Base-by-base conservation (phyloP, 1,139 yeast species). In the Torulaspora globosa region DNA sequence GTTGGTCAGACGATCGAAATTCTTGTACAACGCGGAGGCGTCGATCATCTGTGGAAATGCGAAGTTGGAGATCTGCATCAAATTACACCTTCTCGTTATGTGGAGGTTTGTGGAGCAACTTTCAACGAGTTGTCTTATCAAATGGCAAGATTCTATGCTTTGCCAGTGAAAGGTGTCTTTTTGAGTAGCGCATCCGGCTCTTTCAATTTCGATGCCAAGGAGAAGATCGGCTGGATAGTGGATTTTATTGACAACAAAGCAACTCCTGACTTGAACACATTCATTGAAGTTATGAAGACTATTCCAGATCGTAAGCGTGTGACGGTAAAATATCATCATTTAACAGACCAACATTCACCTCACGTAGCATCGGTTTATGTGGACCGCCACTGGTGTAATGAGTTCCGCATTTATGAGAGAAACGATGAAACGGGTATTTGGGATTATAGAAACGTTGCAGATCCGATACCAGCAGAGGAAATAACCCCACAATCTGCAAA, bases 41-140 rank as follows among this genome's bases (percentile, higher is more conserved):
- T 74, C 48, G 77, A 78, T 47, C 65, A 81, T 15, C 66, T 61
- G 5, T 75, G 80, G 37, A 63, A 52, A 6, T 78, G 87, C 44
- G 66, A 59, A 12, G 82, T 89, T 36, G 89, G 85, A 16, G 86
- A 90, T 60, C 71, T 89, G 50, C 96, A 89, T 63, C 71, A 75
- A 6, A 85, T 89, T 36, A 84, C 97, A 0, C 97, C 97, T 32
- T 78, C 78, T 57, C 73, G 87, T 54, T 88, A 79, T 62, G 83
- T 89, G 2, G 86, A 83, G 51, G 92, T 84, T 7, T 84, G 86
- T 39, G 97, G 97, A 44, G 96, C 94, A 1, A 76, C 86, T 0
- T 87, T 89, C 68, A 89, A 89, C 62, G 81, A 85, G 44, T 69
- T 89, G 54, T 84, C 95, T 38, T 90, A 89, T 64, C 97, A 89